Evolutionary conservation across 1,139 yeast species (phyloP).

Genomic region (Taphrina confusa): DNA sequence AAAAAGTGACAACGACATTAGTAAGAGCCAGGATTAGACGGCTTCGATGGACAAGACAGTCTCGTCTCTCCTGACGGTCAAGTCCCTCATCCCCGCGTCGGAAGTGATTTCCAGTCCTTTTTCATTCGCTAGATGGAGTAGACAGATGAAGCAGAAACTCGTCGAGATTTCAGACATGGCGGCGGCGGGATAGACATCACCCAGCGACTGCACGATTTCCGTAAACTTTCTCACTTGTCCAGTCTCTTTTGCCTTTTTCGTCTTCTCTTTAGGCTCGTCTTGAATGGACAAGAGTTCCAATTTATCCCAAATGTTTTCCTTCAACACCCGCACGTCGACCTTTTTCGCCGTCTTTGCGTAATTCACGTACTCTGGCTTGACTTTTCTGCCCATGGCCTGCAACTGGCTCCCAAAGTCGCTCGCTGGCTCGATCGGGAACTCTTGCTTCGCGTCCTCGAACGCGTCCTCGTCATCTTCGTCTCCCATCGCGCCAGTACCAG

Average conservation of each 20-base stretch:
- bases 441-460: slow-evolving; percentile 34
- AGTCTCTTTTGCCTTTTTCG: slow-evolving; percentile 23
- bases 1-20: no score
- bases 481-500: slow-evolving; percentile 37
- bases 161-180: slow-evolving; percentile 68
- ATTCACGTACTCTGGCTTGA: slow-evolving; percentile 64
- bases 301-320: slow-evolving; percentile 79
- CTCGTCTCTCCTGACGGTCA: slow-evolving; percentile 33
- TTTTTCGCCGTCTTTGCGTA: slow-evolving; percentile 81
- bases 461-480: slow-evolving; percentile 40
- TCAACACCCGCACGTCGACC: slow-evolving; percentile 76
- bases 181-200: slow-evolving; percentile 45
- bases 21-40: slow-evolving; percentile 1
- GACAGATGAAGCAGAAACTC: slow-evolving; percentile 81
- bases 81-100: slow-evolving; percentile 51
- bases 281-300: slow-evolving; percentile 42
- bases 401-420: slow-evolving; percentile 41
- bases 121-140: slow-evolving; percentile 85
- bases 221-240: slow-evolving; percentile 50
- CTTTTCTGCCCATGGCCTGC: slow-evolving; percentile 42
- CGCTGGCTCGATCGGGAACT: slow-evolving; percentile 30
- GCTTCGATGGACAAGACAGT: slow-evolving; percentile 23
- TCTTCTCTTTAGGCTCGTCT: slow-evolving; percentile 12
- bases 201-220: slow-evolving; percentile 50
- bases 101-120: slow-evolving; percentile 69